phyloP scores from a whole-genome alignment of 208 protist genomes.

The Leishmania turanica region DNA sequence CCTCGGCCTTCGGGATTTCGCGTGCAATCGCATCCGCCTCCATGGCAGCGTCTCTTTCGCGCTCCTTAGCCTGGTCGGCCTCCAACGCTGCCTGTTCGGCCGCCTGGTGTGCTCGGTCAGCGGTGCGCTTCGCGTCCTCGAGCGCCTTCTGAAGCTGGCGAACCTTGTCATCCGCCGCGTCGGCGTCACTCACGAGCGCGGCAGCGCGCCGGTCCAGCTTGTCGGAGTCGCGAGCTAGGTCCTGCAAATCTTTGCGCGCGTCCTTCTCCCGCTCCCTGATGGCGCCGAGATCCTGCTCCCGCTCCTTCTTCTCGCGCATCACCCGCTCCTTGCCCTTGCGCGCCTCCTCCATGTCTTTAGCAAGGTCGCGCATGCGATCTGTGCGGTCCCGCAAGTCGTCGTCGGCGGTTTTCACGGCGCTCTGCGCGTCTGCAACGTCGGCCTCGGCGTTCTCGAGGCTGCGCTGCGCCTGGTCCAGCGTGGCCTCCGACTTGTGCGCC shows the following conservation, averaged over 20 bases:
- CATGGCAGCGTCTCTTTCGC: constrained; percentile 65
- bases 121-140: constrained; percentile 77
- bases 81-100: constrained; percentile 74
- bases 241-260: constrained; percentile 72
- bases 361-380: constrained; percentile 83
- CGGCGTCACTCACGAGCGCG: constrained; percentile 60
- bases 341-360: constrained; percentile 81
- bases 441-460: constrained; percentile 53
- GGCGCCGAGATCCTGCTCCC: constrained; percentile 72
- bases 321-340: constrained; percentile 76
- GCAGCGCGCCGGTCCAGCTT: constrained; percentile 72
- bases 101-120: constrained; percentile 71
- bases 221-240: constrained; percentile 75
- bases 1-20: constrained; percentile 79
- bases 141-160: constrained; percentile 85
- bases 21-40: constrained; percentile 72
- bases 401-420: constrained; percentile 64
- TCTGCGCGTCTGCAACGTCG: constrained; percentile 66
- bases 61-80: constrained; percentile 64
- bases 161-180: constrained; percentile 84
- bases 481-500: constrained; percentile 60
- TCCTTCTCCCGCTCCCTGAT: constrained; percentile 79
- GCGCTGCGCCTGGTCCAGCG: constrained; percentile 61
- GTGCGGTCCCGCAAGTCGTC: constrained; percentile 78
- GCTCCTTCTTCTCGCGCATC: constrained; percentile 81